These are phyloP conservation scores for Phellopilus nigrolimitatus DNA, from an alignment of 1,284 basidiomycete species.

Conservation along the genomic window DNA sequence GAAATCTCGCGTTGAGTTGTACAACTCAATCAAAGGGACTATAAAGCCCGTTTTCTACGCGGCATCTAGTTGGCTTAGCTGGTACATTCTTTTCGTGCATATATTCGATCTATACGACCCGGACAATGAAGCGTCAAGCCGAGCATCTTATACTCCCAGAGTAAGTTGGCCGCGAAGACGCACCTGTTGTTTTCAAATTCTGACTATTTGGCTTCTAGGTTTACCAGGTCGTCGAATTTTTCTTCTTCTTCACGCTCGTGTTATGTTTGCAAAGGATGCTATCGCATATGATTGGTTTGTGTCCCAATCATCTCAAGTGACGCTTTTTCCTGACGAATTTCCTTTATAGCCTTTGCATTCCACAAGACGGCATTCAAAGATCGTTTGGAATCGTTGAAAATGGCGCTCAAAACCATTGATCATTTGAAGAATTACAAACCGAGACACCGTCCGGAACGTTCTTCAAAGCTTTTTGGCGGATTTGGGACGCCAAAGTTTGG, in stretches of 20 bases:
- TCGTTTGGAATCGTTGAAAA: conserved; percentile 54
- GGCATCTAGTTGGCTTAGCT: conserved; percentile 60
- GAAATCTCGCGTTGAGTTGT: conserved; percentile 63
- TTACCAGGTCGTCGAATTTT: conserved; percentile 56
- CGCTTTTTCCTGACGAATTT: not conserved
- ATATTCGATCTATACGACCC: conserved; percentile 54
- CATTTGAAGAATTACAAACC: conserved; percentile 67
- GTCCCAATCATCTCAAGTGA: not conserved
- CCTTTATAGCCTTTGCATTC: conserved; percentile 55
- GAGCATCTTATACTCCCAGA: conserved; percentile 50
- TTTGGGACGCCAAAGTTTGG: conserved; percentile 41
- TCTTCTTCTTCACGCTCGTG: conserved; percentile 65
- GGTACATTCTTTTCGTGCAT: conserved; percentile 62
- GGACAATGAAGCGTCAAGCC: conserved; percentile 38
- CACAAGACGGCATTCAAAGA: conserved; percentile 75
- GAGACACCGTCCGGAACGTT: conserved; percentile 31
- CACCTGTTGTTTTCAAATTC: not conserved
- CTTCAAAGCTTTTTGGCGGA: conserved; percentile 23
- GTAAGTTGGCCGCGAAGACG: conserved; percentile 25
- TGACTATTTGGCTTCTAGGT: conserved; percentile 31
- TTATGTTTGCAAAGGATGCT: conserved; percentile 59
- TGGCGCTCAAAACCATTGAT: conserved; percentile 60
- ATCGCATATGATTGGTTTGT: conserved; percentile 52
- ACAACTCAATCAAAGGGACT: conserved; percentile 61
- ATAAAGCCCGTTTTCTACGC: conserved; percentile 67